Evolutionary conservation across 345 rosid genomes (phyloP).

Genomic region (Erysimum cheiranthoides): DNA sequence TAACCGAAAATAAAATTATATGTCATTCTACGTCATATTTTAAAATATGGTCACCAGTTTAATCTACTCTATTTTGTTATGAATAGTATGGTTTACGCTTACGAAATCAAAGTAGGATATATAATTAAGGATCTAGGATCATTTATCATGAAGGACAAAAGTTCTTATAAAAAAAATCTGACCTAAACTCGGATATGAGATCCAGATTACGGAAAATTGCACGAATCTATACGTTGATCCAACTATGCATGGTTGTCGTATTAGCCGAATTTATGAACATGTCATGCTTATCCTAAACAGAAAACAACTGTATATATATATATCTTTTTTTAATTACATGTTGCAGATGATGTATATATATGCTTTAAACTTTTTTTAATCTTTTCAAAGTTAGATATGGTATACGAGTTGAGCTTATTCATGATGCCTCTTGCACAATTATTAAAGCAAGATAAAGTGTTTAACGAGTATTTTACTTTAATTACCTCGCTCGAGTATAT

Average conservation of each 20-base stretch:
- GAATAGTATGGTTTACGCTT: not conserved
- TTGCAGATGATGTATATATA: not conserved
- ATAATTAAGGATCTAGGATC: too few relatives aligned
- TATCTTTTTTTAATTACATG: too few relatives aligned
- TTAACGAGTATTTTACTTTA: not conserved
- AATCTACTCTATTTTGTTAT: not conserved
- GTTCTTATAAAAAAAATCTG: too few relatives aligned
- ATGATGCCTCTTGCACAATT: not conserved
- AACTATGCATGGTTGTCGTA: not conserved
- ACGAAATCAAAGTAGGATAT: not conserved
- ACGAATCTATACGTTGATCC: not conserved
- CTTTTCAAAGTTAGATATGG: not conserved
- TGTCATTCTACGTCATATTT: not conserved
- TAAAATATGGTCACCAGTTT: not conserved
- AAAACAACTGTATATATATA: not conserved
- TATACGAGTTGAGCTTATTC: not conserved
- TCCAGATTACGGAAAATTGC: not conserved
- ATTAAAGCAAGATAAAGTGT: not conserved
- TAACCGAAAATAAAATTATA: not conserved
- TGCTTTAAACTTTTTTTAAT: not conserved
- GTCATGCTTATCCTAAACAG: constrained; percentile 9
- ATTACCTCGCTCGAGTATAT: too few relatives aligned
- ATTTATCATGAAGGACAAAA: too few relatives aligned
- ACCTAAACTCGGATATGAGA: not conserved
- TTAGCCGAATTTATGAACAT: not conserved